phyloP scores from a whole-genome alignment of 257 asterid species.

The Gentiana macrophylla region DNA sequence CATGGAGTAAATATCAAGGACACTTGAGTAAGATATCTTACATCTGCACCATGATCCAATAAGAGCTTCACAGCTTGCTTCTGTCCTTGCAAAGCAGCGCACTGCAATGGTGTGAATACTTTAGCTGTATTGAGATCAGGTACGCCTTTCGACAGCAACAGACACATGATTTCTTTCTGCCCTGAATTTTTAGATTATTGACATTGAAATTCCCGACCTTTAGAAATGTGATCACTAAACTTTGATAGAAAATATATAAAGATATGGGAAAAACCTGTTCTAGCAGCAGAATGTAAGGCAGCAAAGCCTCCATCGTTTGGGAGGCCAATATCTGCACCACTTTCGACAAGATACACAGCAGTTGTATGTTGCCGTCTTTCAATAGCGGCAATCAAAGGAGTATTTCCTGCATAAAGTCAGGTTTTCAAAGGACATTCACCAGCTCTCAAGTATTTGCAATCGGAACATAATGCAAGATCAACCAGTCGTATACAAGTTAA shows the following conservation, averaged over 20 bases:
- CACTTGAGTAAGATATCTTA: neutral
- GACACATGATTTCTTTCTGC: neutral
- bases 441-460: too few relatives aligned
- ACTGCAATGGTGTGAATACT: conserved; percentile 12
- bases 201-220: too few relatives aligned
- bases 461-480: too few relatives aligned
- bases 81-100: neutral
- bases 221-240: too few relatives aligned
- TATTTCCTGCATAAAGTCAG: conserved; percentile 5
- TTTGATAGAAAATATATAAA: too few relatives aligned
- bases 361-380: neutral
- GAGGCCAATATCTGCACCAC: conserved; percentile 13
- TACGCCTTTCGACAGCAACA: conserved; percentile 11
- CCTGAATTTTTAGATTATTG: neutral
- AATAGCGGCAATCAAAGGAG: conserved; percentile 18
- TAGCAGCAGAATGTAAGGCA: conserved; percentile 17
- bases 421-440: too few relatives aligned
- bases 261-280: conserved; percentile 3
- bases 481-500: too few relatives aligned
- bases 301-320: neutral
- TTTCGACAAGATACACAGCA: conserved; percentile 9
- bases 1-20: too few relatives aligned
- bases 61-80: conserved; percentile 9
- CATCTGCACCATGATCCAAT: conserved; percentile 8
- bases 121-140: too few relatives aligned